Percentiles rank a stretch among this genome's conserved stretches.
Evolutionary conservation across 768 basidiomycete genomes (phyloP).

Genomic region (Leucosporidium scottii): DNA sequence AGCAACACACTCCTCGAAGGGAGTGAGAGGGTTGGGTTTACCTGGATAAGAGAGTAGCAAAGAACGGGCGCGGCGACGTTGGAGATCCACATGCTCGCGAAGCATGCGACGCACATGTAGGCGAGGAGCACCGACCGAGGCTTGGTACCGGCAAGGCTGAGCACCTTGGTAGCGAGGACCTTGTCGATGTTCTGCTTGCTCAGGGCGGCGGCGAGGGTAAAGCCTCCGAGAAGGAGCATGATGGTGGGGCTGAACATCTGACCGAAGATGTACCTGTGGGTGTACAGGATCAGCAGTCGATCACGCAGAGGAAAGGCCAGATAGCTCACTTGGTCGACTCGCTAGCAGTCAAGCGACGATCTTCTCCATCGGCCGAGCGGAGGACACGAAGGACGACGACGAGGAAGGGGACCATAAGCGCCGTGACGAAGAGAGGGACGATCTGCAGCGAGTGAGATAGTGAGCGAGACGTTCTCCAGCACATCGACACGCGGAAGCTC

Average conservation of each 20-base stretch:
- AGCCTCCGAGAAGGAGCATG: conserved; percentile 78
- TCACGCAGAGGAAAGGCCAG: neutral
- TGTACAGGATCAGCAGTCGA: conserved; percentile 8
- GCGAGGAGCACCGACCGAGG: conserved; percentile 82
- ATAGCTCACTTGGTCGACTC: conserved; percentile 72
- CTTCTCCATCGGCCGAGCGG: conserved; percentile 52
- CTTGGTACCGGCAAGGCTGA: conserved; percentile 79
- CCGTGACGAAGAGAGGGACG: conserved; percentile 95
- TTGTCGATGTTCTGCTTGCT: conserved; percentile 90
- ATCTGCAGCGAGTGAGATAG: conserved; percentile 50
- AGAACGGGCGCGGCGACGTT: conserved; percentile 97
- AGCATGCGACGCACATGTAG: conserved; percentile 93
- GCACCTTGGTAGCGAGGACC: conserved; percentile 78
- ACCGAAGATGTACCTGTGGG: conserved; percentile 73
- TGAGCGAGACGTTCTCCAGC: too few species aligned
- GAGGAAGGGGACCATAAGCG: conserved; percentile 76
- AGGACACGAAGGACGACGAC: conserved; percentile 79
- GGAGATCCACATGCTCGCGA: conserved; percentile 99
- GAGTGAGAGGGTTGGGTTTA: conserved; percentile 43
- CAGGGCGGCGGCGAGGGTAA: conserved; percentile 92
- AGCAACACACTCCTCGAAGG: conserved; percentile 24
- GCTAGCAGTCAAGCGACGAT: conserved; percentile 50
- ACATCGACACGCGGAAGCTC: too few species aligned
- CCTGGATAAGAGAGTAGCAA: conserved; percentile 90
- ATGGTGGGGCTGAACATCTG: conserved; percentile 97